phyloP scores from a whole-genome alignment of 768 basidiomycete species.

The Boletus rex-veris region DNA sequence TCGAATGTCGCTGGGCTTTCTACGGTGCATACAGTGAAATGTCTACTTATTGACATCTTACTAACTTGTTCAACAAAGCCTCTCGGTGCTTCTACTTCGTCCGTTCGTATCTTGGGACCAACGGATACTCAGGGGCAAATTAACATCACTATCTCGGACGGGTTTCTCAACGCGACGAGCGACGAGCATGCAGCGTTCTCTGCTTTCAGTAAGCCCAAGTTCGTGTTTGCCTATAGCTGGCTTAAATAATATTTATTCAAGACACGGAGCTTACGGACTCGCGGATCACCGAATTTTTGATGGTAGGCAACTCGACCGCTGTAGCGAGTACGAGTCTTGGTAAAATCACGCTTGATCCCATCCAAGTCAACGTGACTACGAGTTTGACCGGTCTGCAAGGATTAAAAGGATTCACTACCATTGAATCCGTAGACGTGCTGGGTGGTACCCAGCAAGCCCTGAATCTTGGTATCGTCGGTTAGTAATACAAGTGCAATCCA shows the following conservation, averaged over 20 bases:
- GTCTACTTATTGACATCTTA: neutral
- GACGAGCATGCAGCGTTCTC: constrained; percentile 50
- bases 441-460: constrained; percentile 62
- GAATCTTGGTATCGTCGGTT: constrained; percentile 56
- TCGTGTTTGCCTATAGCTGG: neutral
- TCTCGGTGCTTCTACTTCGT: constrained; percentile 59
- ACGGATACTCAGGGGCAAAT: constrained; percentile 60
- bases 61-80: constrained; percentile 39
- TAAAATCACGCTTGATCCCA: constrained; percentile 63
- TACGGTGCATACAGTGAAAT: constrained; percentile 39
- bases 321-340: constrained; percentile 62
- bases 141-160: constrained; percentile 57
- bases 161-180: constrained; percentile 47
- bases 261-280: constrained; percentile 56
- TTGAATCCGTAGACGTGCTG: constrained; percentile 59
- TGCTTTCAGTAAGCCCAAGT: constrained; percentile 48
- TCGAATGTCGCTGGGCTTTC: constrained; percentile 53
- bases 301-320: constrained; percentile 58
- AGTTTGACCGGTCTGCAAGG: constrained; percentile 58
- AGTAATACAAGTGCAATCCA: constrained; percentile 1
- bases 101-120: constrained; percentile 48
- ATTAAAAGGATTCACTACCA: constrained; percentile 51
- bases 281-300: constrained; percentile 46
- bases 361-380: constrained; percentile 68
- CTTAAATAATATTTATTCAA: constrained; percentile 21